Conservation (phyloP, 1,284 basidiomycete genomes). For the Marasmius sp. region DNA sequence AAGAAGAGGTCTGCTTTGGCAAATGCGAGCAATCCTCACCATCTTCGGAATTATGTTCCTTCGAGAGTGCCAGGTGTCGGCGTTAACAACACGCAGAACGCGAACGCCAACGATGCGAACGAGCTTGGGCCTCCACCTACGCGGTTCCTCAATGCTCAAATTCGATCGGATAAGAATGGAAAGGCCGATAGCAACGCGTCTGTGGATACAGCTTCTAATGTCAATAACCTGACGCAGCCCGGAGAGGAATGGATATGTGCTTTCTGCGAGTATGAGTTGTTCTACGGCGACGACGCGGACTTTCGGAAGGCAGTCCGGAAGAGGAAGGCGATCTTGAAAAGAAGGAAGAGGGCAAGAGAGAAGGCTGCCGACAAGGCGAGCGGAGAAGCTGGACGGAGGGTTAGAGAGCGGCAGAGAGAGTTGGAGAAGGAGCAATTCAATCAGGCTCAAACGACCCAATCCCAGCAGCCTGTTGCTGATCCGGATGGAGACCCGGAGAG, state of each 20-base stretch:
- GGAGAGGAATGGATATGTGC: slow-evolving; percentile 88
- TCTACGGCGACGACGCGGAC: slow-evolving; percentile 73
- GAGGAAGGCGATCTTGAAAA: slow-evolving; percentile 75
- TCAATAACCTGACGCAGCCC: slow-evolving; percentile 48
- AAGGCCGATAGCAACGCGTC: slow-evolving; percentile 1
- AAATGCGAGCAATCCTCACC: slow-evolving; percentile 89
- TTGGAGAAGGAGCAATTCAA: slow-evolving; percentile 6
- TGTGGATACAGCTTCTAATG: background rate
- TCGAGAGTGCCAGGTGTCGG: slow-evolving; percentile 70
- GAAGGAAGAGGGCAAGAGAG: slow-evolving; percentile 75
- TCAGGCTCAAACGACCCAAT: slow-evolving; percentile 5
- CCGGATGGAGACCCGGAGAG: slow-evolving; percentile 26
- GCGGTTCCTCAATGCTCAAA: slow-evolving; percentile 66
- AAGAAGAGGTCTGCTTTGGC: slow-evolving; percentile 85
- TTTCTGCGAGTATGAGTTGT: slow-evolving; percentile 84
- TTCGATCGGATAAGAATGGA: slow-evolving; percentile 49
- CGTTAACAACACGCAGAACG: slow-evolving; percentile 20
- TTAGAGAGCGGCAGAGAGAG: slow-evolving; percentile 5
- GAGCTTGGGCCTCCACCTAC: slow-evolving; percentile 58
- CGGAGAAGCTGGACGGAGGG: slow-evolving; percentile 16
- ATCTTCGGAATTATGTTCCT: slow-evolving; percentile 84
- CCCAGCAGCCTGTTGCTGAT: slow-evolving; percentile 22
- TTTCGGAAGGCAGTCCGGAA: slow-evolving; percentile 67
- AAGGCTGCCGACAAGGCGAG: slow-evolving; percentile 60
- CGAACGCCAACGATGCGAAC: slow-evolving; percentile 41